Conservation (phyloP, 106 monocot genomes). For the Acanthochlamys bracteata region DNA sequence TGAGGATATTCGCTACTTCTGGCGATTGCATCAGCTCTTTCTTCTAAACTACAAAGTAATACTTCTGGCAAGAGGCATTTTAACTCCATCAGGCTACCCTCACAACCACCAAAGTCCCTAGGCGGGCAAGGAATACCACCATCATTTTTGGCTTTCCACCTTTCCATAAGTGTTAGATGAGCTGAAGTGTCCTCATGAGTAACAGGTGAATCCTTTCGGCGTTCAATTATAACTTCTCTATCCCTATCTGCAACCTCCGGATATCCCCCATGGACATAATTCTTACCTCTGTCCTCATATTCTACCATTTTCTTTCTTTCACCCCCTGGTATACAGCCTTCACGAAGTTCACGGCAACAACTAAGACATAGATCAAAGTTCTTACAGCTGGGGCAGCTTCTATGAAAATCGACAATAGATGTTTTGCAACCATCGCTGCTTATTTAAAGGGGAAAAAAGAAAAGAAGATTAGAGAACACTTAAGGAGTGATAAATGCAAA, state of each 20-base stretch:
- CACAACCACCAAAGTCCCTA: slow-evolving; percentile 52
- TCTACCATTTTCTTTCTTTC: slow-evolving; percentile 7
- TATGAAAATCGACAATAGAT: slow-evolving; percentile 60
- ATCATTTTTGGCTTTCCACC: slow-evolving; percentile 53
- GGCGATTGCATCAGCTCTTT: slow-evolving; percentile 23
- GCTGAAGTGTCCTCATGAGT: background rate
- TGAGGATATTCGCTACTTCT: background rate
- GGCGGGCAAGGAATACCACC: slow-evolving; percentile 68
- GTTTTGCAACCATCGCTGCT: slow-evolving; percentile 57
- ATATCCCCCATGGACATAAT: slow-evolving; percentile 31
- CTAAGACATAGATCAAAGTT: slow-evolving; percentile 58
- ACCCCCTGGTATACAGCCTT: slow-evolving; percentile 41
- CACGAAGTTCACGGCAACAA: slow-evolving; percentile 61
- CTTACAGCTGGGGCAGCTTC: slow-evolving; percentile 51
- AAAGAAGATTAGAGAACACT: too few species aligned
- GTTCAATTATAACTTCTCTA: background rate
- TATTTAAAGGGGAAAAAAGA: too few species aligned
- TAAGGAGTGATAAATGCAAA: background rate
- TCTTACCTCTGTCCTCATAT: slow-evolving; percentile 30
- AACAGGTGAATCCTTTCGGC: background rate
- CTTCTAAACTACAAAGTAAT: slow-evolving; percentile 31
- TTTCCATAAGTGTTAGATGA: background rate
- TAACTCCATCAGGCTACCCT: slow-evolving; percentile 30
- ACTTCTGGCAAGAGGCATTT: slow-evolving; percentile 44
- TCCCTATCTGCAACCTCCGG: too few species aligned